These are phyloP conservation scores for Iberis pinnata DNA, from an alignment of 345 rosid genomes.

Conservation along the genomic window DNA sequence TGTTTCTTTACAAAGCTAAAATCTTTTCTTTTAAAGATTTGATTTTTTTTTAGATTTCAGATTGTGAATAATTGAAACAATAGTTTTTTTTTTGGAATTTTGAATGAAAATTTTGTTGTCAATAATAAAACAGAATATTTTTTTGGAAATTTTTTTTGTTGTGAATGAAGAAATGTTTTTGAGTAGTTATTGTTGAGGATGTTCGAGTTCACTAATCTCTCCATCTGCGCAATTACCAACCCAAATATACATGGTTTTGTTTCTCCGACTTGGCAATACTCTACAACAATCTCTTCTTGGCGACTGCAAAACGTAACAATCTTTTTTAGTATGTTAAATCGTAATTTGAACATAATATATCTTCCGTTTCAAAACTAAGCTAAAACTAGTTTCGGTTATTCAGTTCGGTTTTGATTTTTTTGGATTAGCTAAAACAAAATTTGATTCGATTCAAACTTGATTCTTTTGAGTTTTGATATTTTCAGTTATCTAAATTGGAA, in stretches of 20 bases:
- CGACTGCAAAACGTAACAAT: conserved; percentile 44
- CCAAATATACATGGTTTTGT: conserved; percentile 51
- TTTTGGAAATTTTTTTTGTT: no score
- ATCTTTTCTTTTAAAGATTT: not conserved
- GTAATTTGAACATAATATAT: no score
- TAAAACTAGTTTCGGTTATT: no score
- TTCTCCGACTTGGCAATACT: conserved; percentile 50
- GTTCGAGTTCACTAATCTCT: conserved; percentile 51
- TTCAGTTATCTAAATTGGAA: no score
- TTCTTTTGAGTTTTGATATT: no score
- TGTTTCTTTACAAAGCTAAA: not conserved
- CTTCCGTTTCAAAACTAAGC: no score
- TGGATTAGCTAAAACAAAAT: no score
- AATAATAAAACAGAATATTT: not conserved
- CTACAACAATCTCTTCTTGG: conserved; percentile 83
- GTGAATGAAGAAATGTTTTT: not conserved
- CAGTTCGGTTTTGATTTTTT: no score
- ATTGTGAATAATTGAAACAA: not conserved
- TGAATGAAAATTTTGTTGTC: conserved; percentile 1
- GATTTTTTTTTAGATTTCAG: no score
- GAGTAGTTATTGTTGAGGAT: conserved; percentile 22
- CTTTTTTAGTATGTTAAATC: no score
- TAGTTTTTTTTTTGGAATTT: not conserved
- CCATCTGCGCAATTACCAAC: conserved; percentile 60
- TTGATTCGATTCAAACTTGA: no score